Conservation (phyloP, 2,329 filamentous ascomycete species). For the Elsinoe fawcettii region DNA sequence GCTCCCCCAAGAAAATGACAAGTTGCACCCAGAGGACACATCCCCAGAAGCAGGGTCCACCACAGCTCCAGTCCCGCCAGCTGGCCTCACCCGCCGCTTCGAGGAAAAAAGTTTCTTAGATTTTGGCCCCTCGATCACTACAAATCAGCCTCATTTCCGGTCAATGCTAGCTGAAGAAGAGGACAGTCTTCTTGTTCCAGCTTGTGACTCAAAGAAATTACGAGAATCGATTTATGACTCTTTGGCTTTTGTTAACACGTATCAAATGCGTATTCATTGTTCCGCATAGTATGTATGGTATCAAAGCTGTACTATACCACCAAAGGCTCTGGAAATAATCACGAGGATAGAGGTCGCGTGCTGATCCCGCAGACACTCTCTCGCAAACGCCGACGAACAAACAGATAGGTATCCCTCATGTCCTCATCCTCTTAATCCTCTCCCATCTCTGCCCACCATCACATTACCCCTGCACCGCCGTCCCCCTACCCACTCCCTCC, state of each 20-base stretch:
- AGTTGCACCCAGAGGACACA: not conserved
- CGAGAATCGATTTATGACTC: not conserved
- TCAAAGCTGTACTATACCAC: not conserved
- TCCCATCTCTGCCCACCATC: not conserved
- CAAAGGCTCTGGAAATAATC: not conserved
- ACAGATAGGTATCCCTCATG: not conserved
- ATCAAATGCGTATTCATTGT: not conserved
- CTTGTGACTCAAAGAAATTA: not conserved
- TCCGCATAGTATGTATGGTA: not conserved
- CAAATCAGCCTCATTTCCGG: not conserved
- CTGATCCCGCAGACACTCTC: constrained; percentile 4
- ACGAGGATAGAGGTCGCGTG: not conserved
- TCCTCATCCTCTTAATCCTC: not conserved
- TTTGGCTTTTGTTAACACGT: not conserved
- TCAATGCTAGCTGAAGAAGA: not conserved
- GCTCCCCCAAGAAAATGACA: constrained; percentile 2
- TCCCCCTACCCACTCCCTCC: constrained; percentile 46
- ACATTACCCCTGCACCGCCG: not conserved
- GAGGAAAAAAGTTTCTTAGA: not conserved
- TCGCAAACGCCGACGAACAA: not conserved
- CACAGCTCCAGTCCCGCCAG: not conserved
- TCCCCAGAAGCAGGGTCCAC: not conserved
- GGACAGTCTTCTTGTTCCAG: not conserved
- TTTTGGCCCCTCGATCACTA: not conserved
- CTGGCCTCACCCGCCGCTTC: not conserved